Conservation (phyloP, 139 green algal genomes). For the Coelastrella sp. region DNA sequence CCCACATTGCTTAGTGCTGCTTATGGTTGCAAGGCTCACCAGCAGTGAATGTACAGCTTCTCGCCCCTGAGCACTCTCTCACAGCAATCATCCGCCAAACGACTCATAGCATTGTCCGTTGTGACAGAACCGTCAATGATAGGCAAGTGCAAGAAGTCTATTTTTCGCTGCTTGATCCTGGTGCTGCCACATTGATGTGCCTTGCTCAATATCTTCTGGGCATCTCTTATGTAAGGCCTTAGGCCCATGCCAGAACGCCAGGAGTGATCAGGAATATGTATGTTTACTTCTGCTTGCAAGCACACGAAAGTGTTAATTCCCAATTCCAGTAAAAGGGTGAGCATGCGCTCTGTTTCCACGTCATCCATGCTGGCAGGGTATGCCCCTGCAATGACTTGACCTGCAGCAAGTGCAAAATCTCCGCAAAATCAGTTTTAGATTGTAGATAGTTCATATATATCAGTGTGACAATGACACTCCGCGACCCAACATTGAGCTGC, state of each 20-base stretch:
- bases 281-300: constrained; percentile 85
- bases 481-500: too few relatives aligned
- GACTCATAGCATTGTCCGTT: constrained; percentile 53
- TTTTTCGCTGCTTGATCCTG: constrained; percentile 73
- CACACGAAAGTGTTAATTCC: constrained; percentile 89
- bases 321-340: constrained; percentile 79
- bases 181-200: constrained; percentile 65
- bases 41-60: constrained; percentile 87
- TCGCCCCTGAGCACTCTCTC: constrained; percentile 75
- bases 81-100: constrained; percentile 85
- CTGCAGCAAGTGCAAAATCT: too few relatives aligned
- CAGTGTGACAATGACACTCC: too few relatives aligned
- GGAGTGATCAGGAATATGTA: constrained; percentile 72
- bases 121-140: constrained; percentile 85
- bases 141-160: constrained; percentile 88
- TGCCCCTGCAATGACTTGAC: constrained; percentile 63
- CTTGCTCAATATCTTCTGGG: constrained; percentile 75
- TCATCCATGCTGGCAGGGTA: constrained; percentile 81
- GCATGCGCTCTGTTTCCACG: constrained; percentile 76
- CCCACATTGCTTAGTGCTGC: background rate
- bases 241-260: constrained; percentile 77
- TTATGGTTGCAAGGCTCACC: constrained; percentile 53
- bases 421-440: too few relatives aligned
- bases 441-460: too few relatives aligned
- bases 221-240: constrained; percentile 88